Conservation (phyloP, 176 grass and related monocot genomes). For the Oryza coarctata region DNA sequence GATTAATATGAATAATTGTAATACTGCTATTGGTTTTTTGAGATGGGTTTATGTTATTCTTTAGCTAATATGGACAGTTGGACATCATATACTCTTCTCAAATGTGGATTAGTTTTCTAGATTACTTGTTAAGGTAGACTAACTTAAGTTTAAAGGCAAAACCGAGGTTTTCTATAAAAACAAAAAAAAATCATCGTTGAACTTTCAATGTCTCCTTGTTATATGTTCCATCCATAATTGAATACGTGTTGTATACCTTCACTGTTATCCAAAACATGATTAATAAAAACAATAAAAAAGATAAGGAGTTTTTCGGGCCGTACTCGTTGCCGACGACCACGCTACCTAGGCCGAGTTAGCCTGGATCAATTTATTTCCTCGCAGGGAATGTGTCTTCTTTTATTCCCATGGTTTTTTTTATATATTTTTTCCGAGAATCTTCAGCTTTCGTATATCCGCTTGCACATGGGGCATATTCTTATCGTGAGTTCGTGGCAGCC, state of each 20-base stretch:
- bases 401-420: too few relatives aligned
- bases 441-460: neutral
- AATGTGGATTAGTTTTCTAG: neutral
- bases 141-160: neutral
- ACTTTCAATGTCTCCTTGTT: neutral
- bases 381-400: neutral
- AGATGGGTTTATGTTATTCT: neutral
- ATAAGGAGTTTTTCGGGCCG: neutral
- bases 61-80: neutral
- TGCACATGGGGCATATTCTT: neutral
- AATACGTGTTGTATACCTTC: neutral
- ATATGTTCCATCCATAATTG: neutral
- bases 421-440: neutral
- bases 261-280: neutral
- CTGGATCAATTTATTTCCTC: neutral
- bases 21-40: neutral
- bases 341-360: neutral
- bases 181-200: neutral
- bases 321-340: neutral
- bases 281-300: neutral
- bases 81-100: neutral
- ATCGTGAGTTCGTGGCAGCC: neutral
- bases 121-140: neutral
- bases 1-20: neutral
- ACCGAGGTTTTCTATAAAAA: neutral